These are phyloP conservation scores for Alternaria brassicicola DNA, from an alignment of 2,329 filamentous ascomycete genomes.

Conservation along the genomic window DNA sequence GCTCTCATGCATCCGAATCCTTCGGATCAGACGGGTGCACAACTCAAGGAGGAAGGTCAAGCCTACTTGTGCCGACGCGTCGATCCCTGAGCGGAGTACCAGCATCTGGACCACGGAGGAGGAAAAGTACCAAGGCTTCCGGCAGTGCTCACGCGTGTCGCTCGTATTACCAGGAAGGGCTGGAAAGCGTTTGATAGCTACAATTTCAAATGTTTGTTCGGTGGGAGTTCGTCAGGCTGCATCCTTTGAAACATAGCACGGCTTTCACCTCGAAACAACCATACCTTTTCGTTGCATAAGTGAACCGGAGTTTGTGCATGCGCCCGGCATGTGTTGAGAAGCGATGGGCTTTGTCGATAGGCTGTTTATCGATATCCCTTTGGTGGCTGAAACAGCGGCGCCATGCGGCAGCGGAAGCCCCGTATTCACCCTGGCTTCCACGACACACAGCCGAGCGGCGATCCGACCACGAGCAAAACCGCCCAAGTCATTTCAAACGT, in stretches of 20 bases:
- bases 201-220: background rate
- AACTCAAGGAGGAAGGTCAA: conserved; percentile 2
- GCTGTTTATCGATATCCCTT: conserved; percentile 24
- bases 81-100: background rate
- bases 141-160: conserved; percentile 2
- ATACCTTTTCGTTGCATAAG: background rate
- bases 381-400: conserved; percentile 27
- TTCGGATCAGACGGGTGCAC: background rate
- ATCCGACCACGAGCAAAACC: conserved; percentile 13
- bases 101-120: conserved; percentile 1
- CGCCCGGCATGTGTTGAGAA: conserved; percentile 16
- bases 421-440: conserved; percentile 14
- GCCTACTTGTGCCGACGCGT: background rate
- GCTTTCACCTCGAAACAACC: conserved; percentile 2
- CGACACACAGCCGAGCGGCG: conserved; percentile 12
- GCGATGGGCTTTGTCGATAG: conserved; percentile 14
- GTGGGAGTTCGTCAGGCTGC: background rate
- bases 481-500: conserved; percentile 14
- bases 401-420: conserved; percentile 15
- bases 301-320: conserved; percentile 6
- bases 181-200: background rate
- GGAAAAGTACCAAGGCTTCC: conserved; percentile 1
- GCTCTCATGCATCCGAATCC: background rate
- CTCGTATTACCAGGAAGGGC: conserved; percentile 3
- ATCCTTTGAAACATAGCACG: conserved; percentile 9